phyloP scores from a whole-genome alignment of 306 rosid genomes.

The Malus fusca region DNA sequence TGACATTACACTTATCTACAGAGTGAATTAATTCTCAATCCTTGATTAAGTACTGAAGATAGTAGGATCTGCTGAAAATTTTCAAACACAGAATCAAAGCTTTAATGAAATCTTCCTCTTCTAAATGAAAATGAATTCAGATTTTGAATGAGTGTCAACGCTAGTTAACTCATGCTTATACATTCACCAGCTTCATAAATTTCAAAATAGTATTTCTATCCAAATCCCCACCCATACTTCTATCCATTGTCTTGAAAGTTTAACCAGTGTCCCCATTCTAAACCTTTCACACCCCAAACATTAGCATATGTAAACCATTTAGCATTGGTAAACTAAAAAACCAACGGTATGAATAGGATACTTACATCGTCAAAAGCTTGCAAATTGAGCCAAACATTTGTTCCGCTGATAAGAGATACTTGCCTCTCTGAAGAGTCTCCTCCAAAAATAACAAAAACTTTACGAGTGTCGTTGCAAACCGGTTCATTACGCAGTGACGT shows the following conservation, averaged over 20 bases:
- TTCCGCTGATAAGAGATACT: slow-evolving; percentile 98
- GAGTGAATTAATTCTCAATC: neutral
- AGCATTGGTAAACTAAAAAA: neutral
- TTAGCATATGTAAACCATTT: neutral
- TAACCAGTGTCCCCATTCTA: neutral
- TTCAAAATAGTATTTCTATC: neutral
- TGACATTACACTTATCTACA: neutral
- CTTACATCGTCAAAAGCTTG: slow-evolving; percentile 87
- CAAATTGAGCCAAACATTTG: slow-evolving; percentile 97
- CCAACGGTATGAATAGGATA: slow-evolving; percentile 14
- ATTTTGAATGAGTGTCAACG: neutral
- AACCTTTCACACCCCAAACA: neutral
- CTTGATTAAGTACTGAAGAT: neutral
- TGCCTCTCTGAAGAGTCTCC: slow-evolving; percentile 96
- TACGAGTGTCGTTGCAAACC: slow-evolving; percentile 32
- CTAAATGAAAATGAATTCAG: neutral
- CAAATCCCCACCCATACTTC: neutral
- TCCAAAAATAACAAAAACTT: slow-evolving; percentile 90
- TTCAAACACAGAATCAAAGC: neutral
- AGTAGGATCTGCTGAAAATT: neutral
- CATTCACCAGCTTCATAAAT: neutral
- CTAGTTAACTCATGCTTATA: neutral
- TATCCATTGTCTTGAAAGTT: neutral
- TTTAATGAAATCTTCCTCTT: neutral
- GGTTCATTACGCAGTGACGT: slow-evolving; percentile 30